These are phyloP conservation scores for Plantago major DNA, from an alignment of 257 asterid genomes.

Conservation along the genomic window DNA sequence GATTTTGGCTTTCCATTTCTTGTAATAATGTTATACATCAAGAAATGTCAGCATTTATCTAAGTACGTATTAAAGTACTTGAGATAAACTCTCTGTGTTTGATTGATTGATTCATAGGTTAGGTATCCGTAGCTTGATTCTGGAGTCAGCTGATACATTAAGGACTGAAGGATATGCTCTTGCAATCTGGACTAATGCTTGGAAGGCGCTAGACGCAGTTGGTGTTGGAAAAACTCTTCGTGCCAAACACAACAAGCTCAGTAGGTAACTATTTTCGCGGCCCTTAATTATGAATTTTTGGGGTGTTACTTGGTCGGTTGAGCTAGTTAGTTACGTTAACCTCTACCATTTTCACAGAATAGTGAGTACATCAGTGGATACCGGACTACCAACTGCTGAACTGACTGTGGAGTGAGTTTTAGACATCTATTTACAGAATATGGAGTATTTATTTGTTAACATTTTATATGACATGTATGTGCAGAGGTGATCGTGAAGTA, in stretches of 20 bases:
- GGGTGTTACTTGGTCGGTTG: background rate
- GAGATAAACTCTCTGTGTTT: no score
- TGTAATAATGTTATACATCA: no score
- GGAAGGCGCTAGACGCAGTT: conserved; percentile 46
- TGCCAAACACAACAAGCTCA: conserved; percentile 27
- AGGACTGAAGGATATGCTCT: conserved; percentile 39
- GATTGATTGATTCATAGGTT: conserved; percentile 15
- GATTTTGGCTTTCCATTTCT: no score
- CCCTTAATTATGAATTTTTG: background rate
- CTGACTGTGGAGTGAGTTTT: conserved; percentile 29
- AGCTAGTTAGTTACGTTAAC: background rate
- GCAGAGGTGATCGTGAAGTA: conserved; percentile 38
- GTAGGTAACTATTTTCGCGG: conserved; percentile 14
- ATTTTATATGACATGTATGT: background rate
- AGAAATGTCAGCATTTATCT: no score
- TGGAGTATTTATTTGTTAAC: background rate
- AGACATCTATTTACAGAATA: background rate
- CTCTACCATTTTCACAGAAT: conserved; percentile 24
- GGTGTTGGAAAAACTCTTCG: conserved; percentile 39
- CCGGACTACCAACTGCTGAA: conserved; percentile 35
- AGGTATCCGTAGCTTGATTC: conserved; percentile 39
- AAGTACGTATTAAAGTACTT: no score
- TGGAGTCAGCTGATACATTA: conserved; percentile 43
- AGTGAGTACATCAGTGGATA: conserved; percentile 26
- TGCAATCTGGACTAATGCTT: conserved; percentile 44